Evolutionary conservation across 768 basidiomycete genomes (phyloP), one percentile per base, ranked within the genome.

Genomic region (Suillus clintonianus): DNA sequence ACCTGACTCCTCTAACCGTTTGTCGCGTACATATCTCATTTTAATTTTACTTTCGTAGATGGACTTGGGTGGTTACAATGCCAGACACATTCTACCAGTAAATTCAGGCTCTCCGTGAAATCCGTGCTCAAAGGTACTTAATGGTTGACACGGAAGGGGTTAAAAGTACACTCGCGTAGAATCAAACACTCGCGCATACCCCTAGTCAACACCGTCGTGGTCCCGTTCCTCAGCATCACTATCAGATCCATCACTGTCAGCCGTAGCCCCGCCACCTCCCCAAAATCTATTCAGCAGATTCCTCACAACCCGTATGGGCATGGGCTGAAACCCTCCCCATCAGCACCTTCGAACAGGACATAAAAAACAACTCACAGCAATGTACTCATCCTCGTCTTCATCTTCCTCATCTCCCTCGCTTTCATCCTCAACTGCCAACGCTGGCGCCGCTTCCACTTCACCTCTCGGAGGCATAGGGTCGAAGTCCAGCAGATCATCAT

Each of bases 271-370:
- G 69, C 59, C 81, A 14, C 74, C 71, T 43, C 81, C 86, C 84
- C 86, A 90, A 65, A 91, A 82, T 10, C 87, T 76, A 58, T 82
- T 83, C 45, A 91, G 63, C 8, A 91, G 74, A 68, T 86, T 87
- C 13, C 87, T 79, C 2, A 90, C 72, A 8, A 88, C 71, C 2
- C 87, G 83, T 27, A 85, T 72, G 11, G 88, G 87, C 69, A 91
- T 76, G 4, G 86, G 82, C 89, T 90, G 57, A 13, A 58, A n/a
- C 19, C 58, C 61, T 5, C 34, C 9, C 15, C 15, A 27, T 19
- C 3, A 15, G 36, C 9, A 22, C 60, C 32, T 45, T 34, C 62
- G n/a, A 22, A 37, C 42, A n/a, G 60, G 56, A 54, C 43, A 34
- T 7, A 14, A 13, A 43, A 13, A 62, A 19, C 11, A 14, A 78